These are phyloP conservation scores for Rhizophora apiculata DNA, from an alignment of 345 rosid species.

Conservation along the genomic window DNA sequence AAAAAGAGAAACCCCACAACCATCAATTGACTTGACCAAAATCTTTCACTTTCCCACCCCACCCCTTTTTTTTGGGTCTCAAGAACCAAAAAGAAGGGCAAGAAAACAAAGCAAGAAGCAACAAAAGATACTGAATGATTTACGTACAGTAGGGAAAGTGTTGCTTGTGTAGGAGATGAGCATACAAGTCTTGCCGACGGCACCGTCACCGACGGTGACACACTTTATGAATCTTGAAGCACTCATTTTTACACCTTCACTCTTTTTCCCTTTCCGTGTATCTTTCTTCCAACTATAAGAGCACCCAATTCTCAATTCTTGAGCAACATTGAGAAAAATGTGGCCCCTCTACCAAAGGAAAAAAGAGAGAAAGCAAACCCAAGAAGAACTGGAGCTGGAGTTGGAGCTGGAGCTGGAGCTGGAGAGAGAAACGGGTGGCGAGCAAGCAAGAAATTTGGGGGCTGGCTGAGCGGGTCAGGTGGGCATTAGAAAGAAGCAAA, in stretches of 20 bases:
- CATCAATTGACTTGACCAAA: neutral
- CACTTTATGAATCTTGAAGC: slow-evolving; percentile 73
- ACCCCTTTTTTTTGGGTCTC: neutral
- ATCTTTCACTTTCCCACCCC: neutral
- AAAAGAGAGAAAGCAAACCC: no score
- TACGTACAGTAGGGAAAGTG: slow-evolving; percentile 65
- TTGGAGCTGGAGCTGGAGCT: neutral
- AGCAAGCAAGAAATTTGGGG: slow-evolving; percentile 4
- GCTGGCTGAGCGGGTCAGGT: neutral
- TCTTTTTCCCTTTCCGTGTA: neutral
- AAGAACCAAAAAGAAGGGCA: neutral
- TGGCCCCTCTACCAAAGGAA: no score
- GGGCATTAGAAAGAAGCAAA: neutral
- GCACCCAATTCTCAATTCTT: slow-evolving; percentile 3
- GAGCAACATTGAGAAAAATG: slow-evolving; percentile 2
- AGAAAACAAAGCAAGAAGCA: neutral
- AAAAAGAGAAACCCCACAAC: neutral
- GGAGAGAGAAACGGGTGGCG: neutral
- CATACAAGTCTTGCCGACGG: slow-evolving; percentile 78
- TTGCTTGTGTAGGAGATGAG: slow-evolving; percentile 77
- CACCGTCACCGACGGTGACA: slow-evolving; percentile 78
- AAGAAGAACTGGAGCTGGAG: neutral
- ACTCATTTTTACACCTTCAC: slow-evolving; percentile 38
- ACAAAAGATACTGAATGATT: no score
- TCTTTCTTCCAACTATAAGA: slow-evolving; percentile 1